Conservation (phyloP, 768 basidiomycete species). For the Hebeloma cylindrosporum region DNA sequence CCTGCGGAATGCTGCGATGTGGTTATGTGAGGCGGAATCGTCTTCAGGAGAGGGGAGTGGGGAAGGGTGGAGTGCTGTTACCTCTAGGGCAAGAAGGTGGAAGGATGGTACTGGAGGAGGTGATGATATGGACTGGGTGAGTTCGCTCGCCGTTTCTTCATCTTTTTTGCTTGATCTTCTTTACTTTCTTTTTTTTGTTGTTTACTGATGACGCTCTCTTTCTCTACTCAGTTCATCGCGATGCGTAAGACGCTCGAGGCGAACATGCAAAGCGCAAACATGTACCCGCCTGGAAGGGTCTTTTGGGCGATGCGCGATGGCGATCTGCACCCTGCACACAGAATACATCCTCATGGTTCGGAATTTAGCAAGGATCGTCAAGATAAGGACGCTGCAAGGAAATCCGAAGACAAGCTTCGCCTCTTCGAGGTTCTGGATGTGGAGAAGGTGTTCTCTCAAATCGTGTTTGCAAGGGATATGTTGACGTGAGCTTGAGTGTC, state of each 20-base stretch:
- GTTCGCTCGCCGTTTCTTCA: slow-evolving; percentile 11
- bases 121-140: slow-evolving; percentile 59
- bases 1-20: slow-evolving; percentile 69
- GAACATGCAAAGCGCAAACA: slow-evolving; percentile 71
- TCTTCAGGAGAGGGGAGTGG: slow-evolving; percentile 40
- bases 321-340: slow-evolving; percentile 63
- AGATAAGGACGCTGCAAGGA: not conserved
- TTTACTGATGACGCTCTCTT: no score
- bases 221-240: slow-evolving; percentile 59
- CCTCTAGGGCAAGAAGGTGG: slow-evolving; percentile 52
- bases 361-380: no score
- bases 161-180: not conserved
- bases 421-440: slow-evolving; percentile 78
- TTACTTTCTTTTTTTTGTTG: slow-evolving; percentile 6
- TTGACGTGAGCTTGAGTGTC: slow-evolving; percentile 55
- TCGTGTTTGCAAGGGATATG: slow-evolving; percentile 83
- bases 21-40: slow-evolving; percentile 81
- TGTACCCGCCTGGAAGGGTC: slow-evolving; percentile 77
- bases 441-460: slow-evolving; percentile 75
- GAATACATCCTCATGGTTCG: slow-evolving; percentile 33
- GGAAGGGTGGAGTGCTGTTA: slow-evolving; percentile 54
- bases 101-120: slow-evolving; percentile 53
- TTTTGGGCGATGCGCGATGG: slow-evolving; percentile 78
- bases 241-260: slow-evolving; percentile 84
- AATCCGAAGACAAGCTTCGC: slow-evolving; percentile 51